phyloP scores from a whole-genome alignment of 148 eudicot species.

The Vaccinium corymbosum region DNA sequence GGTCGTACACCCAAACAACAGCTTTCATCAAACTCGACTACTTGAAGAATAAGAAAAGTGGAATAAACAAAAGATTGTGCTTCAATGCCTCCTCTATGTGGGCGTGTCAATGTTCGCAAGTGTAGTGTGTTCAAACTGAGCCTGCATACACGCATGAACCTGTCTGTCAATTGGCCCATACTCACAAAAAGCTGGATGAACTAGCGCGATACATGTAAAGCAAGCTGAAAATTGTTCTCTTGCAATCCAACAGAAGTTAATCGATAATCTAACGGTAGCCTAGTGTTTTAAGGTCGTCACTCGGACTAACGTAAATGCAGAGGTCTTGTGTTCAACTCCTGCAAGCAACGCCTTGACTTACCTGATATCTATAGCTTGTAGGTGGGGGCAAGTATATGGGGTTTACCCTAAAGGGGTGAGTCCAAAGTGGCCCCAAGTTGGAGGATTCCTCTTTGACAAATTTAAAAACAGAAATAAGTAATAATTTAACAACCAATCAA shows the following conservation, averaged over 20 bases:
- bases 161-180: neutral
- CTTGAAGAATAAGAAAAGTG: neutral
- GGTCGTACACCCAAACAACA: neutral
- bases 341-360: neutral
- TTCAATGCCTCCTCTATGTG: neutral
- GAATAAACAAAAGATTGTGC: neutral
- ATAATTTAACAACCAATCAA: neutral
- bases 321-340: neutral
- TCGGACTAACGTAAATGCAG: neutral
- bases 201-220: neutral
- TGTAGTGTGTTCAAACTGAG: neutral
- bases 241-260: neutral
- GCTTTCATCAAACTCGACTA: conserved; percentile 2
- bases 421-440: neutral
- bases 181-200: neutral
- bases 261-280: neutral
- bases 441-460: neutral
- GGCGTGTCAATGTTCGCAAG: neutral
- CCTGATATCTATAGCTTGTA: neutral
- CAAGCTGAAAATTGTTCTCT: neutral
- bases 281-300: neutral
- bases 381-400: neutral
- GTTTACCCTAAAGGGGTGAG: neutral
- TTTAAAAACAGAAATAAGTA: neutral
- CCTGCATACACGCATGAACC: neutral